Percentiles rank a stretch among this genome's conserved stretches.
Evolutionary conservation across 202 grass and related monocot genomes (phyloP).

Genomic region (Bolboschoenoplectus hybrid): DNA sequence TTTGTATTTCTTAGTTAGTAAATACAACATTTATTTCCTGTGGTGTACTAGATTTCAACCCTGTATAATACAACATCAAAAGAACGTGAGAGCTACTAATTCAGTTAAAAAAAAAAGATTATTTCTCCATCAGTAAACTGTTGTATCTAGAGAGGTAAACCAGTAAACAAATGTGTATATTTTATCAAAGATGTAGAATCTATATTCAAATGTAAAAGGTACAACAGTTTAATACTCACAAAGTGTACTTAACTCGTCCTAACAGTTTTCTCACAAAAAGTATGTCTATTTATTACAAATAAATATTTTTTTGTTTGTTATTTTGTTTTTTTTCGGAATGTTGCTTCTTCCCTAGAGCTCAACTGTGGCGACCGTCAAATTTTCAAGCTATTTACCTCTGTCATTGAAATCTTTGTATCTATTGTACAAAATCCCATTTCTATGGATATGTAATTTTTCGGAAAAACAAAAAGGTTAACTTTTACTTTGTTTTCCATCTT

Average conservation of each 20-base stretch:
- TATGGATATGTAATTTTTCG: background rate
- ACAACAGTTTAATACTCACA: background rate
- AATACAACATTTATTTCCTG: conserved; percentile 5
- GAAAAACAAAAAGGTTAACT: background rate
- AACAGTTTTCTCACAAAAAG: background rate
- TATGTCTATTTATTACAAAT: background rate
- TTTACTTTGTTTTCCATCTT: background rate
- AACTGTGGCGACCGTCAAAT: background rate
- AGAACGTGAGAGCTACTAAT: background rate
- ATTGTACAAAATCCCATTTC: background rate
- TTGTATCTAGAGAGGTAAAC: background rate
- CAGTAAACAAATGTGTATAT: background rate
- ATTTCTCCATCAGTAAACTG: background rate
- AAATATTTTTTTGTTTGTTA: background rate
- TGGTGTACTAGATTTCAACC: background rate
- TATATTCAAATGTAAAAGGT: background rate
- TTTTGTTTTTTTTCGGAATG: background rate
- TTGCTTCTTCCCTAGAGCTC: background rate
- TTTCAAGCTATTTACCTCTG: background rate
- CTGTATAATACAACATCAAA: background rate
- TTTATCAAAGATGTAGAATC: background rate
- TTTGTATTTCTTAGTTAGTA: background rate
- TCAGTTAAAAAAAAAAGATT: background rate
- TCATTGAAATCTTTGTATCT: background rate
- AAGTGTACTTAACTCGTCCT: background rate